A percentile compares a stretch with the other conserved stretches of the same genome.
phyloP scores from a whole-genome alignment of 805 yeast species.

The Saturnispora kantuleensis region DNA sequence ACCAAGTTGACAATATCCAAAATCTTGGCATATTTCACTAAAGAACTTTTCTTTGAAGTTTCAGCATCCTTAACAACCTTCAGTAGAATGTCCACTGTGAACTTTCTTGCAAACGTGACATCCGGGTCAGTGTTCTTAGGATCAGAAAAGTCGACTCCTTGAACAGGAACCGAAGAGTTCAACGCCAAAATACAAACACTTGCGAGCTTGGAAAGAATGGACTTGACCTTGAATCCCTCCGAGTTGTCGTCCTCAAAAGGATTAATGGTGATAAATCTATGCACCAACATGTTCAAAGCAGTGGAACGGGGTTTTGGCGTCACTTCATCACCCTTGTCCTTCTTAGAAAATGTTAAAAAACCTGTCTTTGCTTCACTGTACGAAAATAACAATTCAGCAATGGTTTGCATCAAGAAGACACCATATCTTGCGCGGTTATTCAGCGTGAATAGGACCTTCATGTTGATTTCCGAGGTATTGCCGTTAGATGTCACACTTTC shows the following conservation, averaged over 20 bases:
- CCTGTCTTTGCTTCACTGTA: constrained; percentile 77
- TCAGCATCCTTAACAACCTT: constrained; percentile 50
- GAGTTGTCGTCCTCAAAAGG: constrained; percentile 28
- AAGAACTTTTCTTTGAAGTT: constrained; percentile 27
- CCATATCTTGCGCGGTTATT: constrained; percentile 32
- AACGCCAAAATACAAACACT: constrained; percentile 52
- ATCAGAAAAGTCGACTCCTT: constrained; percentile 35
- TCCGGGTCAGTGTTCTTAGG: constrained; percentile 54
- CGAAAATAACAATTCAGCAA: constrained; percentile 66
- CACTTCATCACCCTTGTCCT: constrained; percentile 26
- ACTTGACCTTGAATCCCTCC: constrained; percentile 39
- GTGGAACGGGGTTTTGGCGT: constrained; percentile 62
- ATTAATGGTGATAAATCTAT: constrained; percentile 59
- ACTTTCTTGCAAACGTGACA: constrained; percentile 62
- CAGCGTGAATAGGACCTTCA: too few relatives aligned
- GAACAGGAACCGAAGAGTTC: constrained; percentile 46
- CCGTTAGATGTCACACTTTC: constrained; percentile 2
- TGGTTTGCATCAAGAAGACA: constrained; percentile 54
- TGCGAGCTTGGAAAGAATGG: constrained; percentile 52
- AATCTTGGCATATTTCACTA: constrained; percentile 44
- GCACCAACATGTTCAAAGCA: constrained; percentile 65
- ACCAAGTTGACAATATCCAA: constrained; percentile 42
- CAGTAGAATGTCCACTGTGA: constrained; percentile 57
- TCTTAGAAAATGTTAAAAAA: constrained; percentile 67
- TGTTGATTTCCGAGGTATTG: too few relatives aligned